Base-by-base conservation (phyloP, 805 yeast genomes). In the Ogataea henricii region DNA sequence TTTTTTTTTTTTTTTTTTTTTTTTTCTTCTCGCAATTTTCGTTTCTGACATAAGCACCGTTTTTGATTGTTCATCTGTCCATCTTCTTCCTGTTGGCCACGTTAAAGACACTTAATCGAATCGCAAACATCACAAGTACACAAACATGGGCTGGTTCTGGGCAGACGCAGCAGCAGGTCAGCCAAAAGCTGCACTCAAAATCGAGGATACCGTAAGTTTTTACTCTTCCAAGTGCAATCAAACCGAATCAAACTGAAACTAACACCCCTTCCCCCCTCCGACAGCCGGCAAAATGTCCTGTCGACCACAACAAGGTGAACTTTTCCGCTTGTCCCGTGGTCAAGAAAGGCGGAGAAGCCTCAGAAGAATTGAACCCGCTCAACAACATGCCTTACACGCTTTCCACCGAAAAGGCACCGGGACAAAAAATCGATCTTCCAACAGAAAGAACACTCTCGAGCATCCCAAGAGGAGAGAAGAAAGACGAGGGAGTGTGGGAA, bases 401-500 rank as follows among this genome's bases (percentile, higher is more conserved):
- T n/a, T 76, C 89, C 1, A 73, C 83, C 12, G 78, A 74, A 38
- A 79, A 75, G 59, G 84, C 84, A 4, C 89, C 94, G 1, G 96
- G 95, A 22, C 99, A 94, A 67, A 79, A 77, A 50, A 57, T 88
- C 32, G 82, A 79, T 29, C 72, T 94, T 26, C 90, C 97, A 8
- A 88, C 94, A 0, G 88, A 86, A 36, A 81, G 97, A 57, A 86
- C 96, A 1, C 67, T 83, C 32, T 89, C 96, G 13, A 70, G 89
- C 1, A 94, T 94, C 45, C 99, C 99, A 17, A 78, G 89, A 53
- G 98, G 98, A 23, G 79, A 73, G 23, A 63, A 64, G 12, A 73
- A 71, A 1, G 74, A 71, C 8, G 82, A 81, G 51, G 96, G 96
- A 1, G 81, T 84, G 40, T 94, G 99, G 99, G 99, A 94, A 69